These are phyloP conservation scores for Cyberlindnera veronae DNA, from an alignment of 805 yeast genomes.

Conservation along the genomic window DNA sequence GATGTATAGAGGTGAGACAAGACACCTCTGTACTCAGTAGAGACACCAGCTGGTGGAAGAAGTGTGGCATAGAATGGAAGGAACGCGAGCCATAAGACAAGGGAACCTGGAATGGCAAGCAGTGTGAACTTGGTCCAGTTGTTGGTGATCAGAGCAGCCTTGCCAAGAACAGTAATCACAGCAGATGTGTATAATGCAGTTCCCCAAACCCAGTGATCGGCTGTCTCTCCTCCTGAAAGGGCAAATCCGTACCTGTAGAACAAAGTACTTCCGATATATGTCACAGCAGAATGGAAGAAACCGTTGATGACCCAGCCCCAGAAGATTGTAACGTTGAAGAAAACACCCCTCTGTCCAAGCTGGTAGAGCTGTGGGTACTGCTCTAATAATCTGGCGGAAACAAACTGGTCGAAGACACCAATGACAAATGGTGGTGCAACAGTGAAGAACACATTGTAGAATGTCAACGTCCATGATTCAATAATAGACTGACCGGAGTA, in stretches of 20 bases:
- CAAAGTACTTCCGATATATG: conserved; percentile 67
- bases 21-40: conserved; percentile 82
- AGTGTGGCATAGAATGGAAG: conserved; percentile 84
- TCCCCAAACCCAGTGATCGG: conserved; percentile 96
- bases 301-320: conserved; percentile 99
- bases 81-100: conserved; percentile 75
- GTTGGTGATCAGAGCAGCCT: conserved; percentile 88
- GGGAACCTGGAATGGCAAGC: conserved; percentile 92
- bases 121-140: conserved; percentile 94
- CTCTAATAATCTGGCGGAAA: conserved; percentile 82
- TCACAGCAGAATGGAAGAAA: conserved; percentile 85
- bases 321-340: conserved; percentile 86
- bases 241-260: conserved; percentile 68
- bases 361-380: conserved; percentile 91
- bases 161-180: conserved; percentile 84
- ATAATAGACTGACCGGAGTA: conserved; percentile 94
- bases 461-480: conserved; percentile 97
- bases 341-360: conserved; percentile 83
- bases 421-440: conserved; percentile 94
- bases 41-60: conserved; percentile 80
- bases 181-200: conserved; percentile 85
- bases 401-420: conserved; percentile 96
- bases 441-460: conserved; percentile 91
- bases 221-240: conserved; percentile 61
- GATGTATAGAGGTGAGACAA: conserved; percentile 73